These are phyloP conservation scores for Metschnikowia arizonensis DNA, from an alignment of 805 yeast genomes.

Conservation along the genomic window DNA sequence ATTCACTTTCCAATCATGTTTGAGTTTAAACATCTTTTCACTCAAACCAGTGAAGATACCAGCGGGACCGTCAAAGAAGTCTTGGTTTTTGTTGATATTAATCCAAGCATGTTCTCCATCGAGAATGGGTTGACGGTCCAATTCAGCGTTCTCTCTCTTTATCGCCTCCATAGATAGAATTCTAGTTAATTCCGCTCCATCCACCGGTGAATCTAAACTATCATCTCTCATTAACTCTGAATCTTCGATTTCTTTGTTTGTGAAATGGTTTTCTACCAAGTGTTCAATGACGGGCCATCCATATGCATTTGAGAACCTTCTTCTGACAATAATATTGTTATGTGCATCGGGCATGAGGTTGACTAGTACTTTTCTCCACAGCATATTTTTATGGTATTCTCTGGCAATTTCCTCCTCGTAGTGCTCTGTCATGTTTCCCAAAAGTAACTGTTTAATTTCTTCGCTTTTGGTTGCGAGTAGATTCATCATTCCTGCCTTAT, in stretches of 20 bases:
- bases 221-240: constrained; percentile 8
- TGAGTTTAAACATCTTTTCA: constrained; percentile 50
- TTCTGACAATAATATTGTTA: constrained; percentile 83
- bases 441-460: constrained; percentile 15
- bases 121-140: constrained; percentile 25
- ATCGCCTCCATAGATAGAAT: constrained; percentile 36
- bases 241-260: constrained; percentile 13
- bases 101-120: constrained; percentile 48
- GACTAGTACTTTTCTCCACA: constrained; percentile 90
- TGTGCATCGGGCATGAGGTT: constrained; percentile 90
- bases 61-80: constrained; percentile 61
- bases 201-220: constrained; percentile 13
- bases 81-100: constrained; percentile 38
- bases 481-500: constrained; percentile 14
- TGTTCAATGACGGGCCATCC: constrained; percentile 95
- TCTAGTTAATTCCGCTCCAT: constrained; percentile 15
- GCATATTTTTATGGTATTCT: constrained; percentile 76
- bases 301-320: constrained; percentile 86
- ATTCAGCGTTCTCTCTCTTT: constrained; percentile 31
- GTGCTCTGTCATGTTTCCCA: constrained; percentile 32
- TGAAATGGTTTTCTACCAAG: constrained; percentile 64
- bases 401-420: constrained; percentile 81
- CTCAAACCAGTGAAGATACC: constrained; percentile 64
- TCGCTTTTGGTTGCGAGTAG: constrained; percentile 16
- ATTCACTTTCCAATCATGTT: constrained; percentile 21